Base-by-base conservation (phyloP, 306 rosid species). In the Alnus rubra region DNA sequence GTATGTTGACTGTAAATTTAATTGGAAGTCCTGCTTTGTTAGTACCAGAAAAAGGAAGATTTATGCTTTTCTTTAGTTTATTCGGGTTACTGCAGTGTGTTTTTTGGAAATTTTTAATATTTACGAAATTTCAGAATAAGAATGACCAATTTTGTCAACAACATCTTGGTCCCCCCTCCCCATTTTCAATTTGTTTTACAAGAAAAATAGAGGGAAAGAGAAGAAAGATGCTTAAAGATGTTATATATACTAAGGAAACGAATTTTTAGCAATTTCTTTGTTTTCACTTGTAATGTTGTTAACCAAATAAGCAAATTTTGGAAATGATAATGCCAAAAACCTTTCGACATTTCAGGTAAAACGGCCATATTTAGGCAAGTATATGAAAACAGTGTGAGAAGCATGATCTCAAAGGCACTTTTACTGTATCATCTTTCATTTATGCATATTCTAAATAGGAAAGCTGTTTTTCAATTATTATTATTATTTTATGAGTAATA, bases 261-360 rank as follows among this genome's bases (percentile, higher is more conserved):
- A 10, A 11, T 35, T 30, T 59, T 42, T 44, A 45, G 2, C 16
- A 60, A 28, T 47, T 45, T 74, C 15, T 54, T 42, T 56, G 42
- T 23, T 28, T 7, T 56, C 33, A 45, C 70, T 7, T 30, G n/a
- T 42, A 12, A 42, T 7, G 14, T 62, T 59, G 3, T 45, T 13
- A 15, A 14, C 64, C 39, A 16, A 19, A 9, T 31, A 42, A 14
- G 52, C 48, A 12, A 62, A 16, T 11, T 48, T 75, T 13, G 37
- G 16, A 62, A 63, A 63, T 14, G 18, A 30, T 30, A 48, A 28
- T 76, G 59, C 71, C 60, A 51, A 76, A 63, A 30, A 30, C 69
- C 39, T 63, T 4, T 76, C 10, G 28, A 47, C 33, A 9, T 60
- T 33, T 48, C 31, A 49, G 33, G 60, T 50, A 3, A 64, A 18